phyloP scores from a whole-genome alignment of 129 eudicot species.

The Chrysanthemum seticuspe region DNA sequence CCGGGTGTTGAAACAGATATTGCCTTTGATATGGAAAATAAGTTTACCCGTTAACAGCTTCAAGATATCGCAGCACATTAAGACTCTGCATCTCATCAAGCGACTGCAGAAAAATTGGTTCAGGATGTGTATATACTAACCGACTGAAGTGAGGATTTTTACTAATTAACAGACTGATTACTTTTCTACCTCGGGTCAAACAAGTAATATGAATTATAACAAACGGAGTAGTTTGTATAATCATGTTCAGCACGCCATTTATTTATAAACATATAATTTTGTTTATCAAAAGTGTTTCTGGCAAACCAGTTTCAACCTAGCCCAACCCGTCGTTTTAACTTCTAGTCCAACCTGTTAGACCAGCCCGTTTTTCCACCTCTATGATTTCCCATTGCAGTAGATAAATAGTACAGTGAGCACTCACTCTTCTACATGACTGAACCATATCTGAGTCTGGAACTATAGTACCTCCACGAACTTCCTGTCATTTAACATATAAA shows the following conservation, averaged over 20 bases:
- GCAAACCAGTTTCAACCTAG: not conserved
- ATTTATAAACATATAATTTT: not conserved
- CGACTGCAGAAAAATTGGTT: constrained; percentile 42
- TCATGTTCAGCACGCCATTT: not conserved
- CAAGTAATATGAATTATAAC: not conserved
- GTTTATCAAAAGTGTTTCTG: not conserved
- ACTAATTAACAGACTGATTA: not conserved
- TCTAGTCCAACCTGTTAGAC: not conserved
- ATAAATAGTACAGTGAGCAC: constrained; percentile 21
- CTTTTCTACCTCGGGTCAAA: not conserved
- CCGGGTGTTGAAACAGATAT: not conserved
- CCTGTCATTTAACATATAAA: constrained; percentile 45
- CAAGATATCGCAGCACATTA: constrained; percentile 64
- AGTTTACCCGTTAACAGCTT: constrained; percentile 68
- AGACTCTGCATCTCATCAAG: constrained; percentile 76
- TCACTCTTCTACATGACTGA: constrained; percentile 79
- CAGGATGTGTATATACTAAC: not conserved
- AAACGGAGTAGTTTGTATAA: not conserved
- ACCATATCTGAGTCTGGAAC: constrained; percentile 80
- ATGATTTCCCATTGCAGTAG: not conserved
- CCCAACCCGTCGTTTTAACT: not conserved
- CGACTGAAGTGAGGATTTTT: not conserved
- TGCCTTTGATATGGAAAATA: not conserved
- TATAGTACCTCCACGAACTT: constrained; percentile 63
- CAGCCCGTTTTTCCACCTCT: not conserved